phyloP scores from a whole-genome alignment of 148 eudicot genomes.

The Amaranthus cruentus region DNA sequence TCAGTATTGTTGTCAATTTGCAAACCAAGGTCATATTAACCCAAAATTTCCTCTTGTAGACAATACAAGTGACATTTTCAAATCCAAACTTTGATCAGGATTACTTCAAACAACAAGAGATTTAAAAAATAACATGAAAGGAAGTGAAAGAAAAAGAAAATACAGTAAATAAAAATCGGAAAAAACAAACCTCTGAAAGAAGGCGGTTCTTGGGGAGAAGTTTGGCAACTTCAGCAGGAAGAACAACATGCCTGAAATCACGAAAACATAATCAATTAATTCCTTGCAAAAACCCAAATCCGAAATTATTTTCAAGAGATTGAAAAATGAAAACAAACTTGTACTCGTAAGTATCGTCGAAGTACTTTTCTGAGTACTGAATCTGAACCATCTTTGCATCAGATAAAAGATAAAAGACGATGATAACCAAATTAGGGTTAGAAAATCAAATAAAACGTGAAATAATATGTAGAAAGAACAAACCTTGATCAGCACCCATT shows the following conservation, averaged over 20 bases:
- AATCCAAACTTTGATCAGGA: neutral
- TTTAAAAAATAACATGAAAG: neutral
- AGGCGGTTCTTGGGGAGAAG: constrained; percentile 79
- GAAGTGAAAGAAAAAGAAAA: neutral
- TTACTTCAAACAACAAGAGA: neutral
- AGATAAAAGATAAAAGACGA: too few species aligned
- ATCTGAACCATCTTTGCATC: too few species aligned
- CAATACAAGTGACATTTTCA: neutral
- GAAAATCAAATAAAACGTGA: too few species aligned
- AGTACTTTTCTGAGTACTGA: too few species aligned
- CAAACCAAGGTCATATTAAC: neutral
- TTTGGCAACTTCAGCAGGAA: constrained; percentile 75
- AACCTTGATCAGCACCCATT: too few species aligned
- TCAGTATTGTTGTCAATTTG: too few species aligned
- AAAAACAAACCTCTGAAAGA: constrained; percentile 50
- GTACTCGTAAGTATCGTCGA: too few species aligned
- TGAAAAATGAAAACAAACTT: constrained; percentile 18
- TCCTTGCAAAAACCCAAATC: neutral
- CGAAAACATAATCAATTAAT: neutral
- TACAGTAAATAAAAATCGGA: neutral
- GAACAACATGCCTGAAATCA: constrained; percentile 69
- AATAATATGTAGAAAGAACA: too few species aligned
- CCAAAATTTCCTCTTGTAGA: neutral
- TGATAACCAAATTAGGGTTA: too few species aligned
- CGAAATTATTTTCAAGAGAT: neutral